Evolutionary conservation across 768 basidiomycete species (phyloP).

Genomic region (Leccinellum albellum): DNA sequence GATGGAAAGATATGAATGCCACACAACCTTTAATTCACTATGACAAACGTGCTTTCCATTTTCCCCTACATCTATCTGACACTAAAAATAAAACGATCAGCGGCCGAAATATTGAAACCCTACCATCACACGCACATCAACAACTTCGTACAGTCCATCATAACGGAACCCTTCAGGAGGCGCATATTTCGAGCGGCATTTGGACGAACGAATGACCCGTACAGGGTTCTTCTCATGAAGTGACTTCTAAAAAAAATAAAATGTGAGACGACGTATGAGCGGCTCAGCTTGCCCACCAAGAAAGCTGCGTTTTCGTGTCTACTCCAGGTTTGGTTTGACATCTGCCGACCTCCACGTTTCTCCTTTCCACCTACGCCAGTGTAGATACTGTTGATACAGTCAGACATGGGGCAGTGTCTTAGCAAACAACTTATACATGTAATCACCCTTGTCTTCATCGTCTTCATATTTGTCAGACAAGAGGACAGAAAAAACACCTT

Average conservation of each 20-base stretch:
- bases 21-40: constrained; percentile 21
- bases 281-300: constrained; percentile 7
- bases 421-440: constrained; percentile 13
- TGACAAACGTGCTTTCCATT: constrained; percentile 21
- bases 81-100: constrained; percentile 6
- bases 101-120: not conserved
- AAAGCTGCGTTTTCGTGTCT: constrained; percentile 10
- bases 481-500: constrained; percentile 18
- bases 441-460: constrained; percentile 22
- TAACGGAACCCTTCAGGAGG: constrained; percentile 26
- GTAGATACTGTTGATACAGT: constrained; percentile 20
- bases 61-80: constrained; percentile 16
- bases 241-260: constrained; percentile 16
- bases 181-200: constrained; percentile 22
- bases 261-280: not conserved
- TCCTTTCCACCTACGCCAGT: constrained; percentile 25
- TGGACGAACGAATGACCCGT: constrained; percentile 25
- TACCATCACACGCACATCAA: constrained; percentile 9
- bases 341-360: constrained; percentile 7
- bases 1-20: not conserved
- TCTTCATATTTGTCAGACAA: constrained; percentile 20
- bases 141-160: constrained; percentile 28
- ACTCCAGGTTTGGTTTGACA: constrained; percentile 21
- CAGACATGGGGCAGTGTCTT: not conserved
- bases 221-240: constrained; percentile 5